Evolutionary conservation across 208 protist genomes (phyloP).

Genomic region (Acanthamoeba pearcei): DNA sequence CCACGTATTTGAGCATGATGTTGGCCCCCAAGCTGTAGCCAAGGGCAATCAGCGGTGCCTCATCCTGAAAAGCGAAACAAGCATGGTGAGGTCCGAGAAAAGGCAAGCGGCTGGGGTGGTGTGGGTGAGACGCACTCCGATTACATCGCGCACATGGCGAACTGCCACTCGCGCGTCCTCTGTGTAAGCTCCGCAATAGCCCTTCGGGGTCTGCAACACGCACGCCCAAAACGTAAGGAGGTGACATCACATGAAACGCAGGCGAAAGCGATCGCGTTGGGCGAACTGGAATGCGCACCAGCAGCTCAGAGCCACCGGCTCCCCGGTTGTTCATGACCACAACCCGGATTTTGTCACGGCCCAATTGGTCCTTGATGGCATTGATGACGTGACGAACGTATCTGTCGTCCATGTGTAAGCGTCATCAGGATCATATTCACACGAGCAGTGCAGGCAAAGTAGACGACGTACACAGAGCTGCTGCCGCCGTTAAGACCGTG

Average conservation of each 20-base stretch:
- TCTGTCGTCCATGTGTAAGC: not conserved
- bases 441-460: not conserved
- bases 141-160: conserved; percentile 6
- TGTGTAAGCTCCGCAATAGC: conserved; percentile 64
- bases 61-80: not conserved
- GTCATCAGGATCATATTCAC: not conserved
- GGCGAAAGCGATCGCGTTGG: no score
- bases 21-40: conserved; percentile 67
- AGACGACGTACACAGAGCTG: conserved; percentile 1
- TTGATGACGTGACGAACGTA: conserved; percentile 59
- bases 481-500: conserved; percentile 67
- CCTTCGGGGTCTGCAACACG: conserved; percentile 14
- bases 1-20: conserved; percentile 67
- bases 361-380: not conserved
- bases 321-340: conserved; percentile 69
- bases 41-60: conserved; percentile 28
- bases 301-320: conserved; percentile 28
- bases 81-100: not conserved
- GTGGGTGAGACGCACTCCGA: not conserved
- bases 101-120: not conserved
- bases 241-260: not conserved
- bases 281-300: not conserved
- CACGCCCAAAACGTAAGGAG: not conserved
- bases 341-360: not conserved
- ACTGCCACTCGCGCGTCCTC: conserved; percentile 37